These are phyloP conservation scores for Pachysandra terminalis DNA, from an alignment of 164 flowering plant genomes.

Conservation along the genomic window DNA sequence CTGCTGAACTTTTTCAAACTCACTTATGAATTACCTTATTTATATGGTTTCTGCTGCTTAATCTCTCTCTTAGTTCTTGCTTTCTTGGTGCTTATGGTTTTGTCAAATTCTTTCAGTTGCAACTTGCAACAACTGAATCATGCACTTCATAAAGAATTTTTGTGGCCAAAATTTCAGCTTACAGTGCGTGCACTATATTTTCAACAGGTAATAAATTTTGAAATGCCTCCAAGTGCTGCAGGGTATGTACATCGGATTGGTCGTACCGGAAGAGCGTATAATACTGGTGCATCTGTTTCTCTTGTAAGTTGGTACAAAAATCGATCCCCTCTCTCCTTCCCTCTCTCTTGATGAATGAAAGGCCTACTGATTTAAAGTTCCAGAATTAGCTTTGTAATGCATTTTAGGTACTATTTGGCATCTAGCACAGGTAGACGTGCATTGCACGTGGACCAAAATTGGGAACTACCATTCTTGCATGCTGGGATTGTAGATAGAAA, in stretches of 20 bases:
- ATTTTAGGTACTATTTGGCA: too few relatives aligned
- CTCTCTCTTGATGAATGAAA: too few relatives aligned
- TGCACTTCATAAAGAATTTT: background rate
- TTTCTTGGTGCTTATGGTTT: background rate
- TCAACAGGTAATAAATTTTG: slow-evolving; percentile 83
- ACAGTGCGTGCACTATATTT: background rate
- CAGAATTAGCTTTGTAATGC: too few relatives aligned
- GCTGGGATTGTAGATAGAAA: too few relatives aligned
- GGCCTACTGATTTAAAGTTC: too few relatives aligned
- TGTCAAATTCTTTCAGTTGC: background rate
- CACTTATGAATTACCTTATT: background rate
- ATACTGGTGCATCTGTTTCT: slow-evolving; percentile 83
- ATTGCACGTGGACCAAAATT: too few relatives aligned
- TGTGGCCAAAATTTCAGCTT: background rate
- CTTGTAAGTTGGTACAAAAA: slow-evolving; percentile 49
- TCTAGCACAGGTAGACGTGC: too few relatives aligned
- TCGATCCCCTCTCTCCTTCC: background rate
- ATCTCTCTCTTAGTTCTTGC: background rate
- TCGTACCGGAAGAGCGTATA: slow-evolving; percentile 92
- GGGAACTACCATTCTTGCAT: too few relatives aligned
- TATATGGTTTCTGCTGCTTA: background rate
- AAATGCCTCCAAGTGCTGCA: slow-evolving; percentile 71
- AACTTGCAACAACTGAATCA: too few relatives aligned
- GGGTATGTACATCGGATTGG: slow-evolving; percentile 97
- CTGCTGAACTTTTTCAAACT: background rate